These are phyloP conservation scores for Casuarina equisetifolia DNA, from an alignment of 306 rosid genomes.

Conservation along the genomic window DNA sequence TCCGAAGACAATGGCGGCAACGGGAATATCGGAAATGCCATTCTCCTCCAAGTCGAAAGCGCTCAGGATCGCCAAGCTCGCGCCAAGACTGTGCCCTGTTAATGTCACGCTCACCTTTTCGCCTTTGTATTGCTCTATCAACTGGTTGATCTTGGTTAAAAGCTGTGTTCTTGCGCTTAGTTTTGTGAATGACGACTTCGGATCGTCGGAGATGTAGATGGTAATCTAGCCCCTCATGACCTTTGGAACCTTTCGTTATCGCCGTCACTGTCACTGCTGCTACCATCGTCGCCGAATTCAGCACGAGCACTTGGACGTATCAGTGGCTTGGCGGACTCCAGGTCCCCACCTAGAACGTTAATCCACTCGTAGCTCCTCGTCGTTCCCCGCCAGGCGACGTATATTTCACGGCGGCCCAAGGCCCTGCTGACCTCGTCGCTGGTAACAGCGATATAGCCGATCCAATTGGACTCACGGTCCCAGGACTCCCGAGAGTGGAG, in stretches of 20 bases:
- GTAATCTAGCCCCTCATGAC: conserved; percentile 73
- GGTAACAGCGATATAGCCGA: conserved; percentile 63
- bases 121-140: conserved; percentile 33
- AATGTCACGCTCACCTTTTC: conserved; percentile 53
- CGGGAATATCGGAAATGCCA: conserved; percentile 41
- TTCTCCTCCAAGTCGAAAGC: conserved; percentile 65
- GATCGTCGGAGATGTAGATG: conserved; percentile 50
- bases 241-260: conserved; percentile 25
- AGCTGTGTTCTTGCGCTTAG: conserved; percentile 52
- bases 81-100: conserved; percentile 68
- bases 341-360: conserved; percentile 39
- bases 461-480: conserved; percentile 79
- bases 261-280: conserved; percentile 18
- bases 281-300: not conserved
- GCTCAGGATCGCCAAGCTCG: conserved; percentile 44
- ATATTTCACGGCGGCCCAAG: conserved; percentile 60
- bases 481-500: conserved; percentile 59
- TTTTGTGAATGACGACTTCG: conserved; percentile 49
- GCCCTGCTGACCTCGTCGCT: conserved; percentile 30
- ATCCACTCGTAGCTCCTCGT: conserved; percentile 56
- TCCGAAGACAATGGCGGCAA: conserved; percentile 56
- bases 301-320: conserved; percentile 18
- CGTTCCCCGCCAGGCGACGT: conserved; percentile 69
- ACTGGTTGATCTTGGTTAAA: conserved; percentile 20
- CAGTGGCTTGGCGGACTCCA: conserved; percentile 21